A percentile compares a stretch with the other conserved stretches of the same genome.
phyloP scores from a whole-genome alignment of 1,284 basidiomycete species.

The Ceratobasidium sp. region DNA sequence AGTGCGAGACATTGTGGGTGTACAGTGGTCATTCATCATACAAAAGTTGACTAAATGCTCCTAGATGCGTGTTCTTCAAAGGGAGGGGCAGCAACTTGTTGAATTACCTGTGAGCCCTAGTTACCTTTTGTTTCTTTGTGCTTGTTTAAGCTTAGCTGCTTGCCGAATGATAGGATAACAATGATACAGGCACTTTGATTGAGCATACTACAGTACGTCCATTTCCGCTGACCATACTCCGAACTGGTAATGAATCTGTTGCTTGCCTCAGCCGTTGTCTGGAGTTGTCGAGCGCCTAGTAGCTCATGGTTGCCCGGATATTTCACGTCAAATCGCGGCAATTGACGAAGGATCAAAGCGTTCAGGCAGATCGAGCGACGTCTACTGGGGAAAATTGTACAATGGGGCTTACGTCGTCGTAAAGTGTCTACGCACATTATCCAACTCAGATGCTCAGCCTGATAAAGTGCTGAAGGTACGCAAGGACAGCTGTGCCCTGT shows the following conservation, averaged over 20 bases:
- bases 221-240: neutral
- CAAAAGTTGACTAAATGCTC: neutral
- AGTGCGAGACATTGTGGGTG: slow-evolving; percentile 29
- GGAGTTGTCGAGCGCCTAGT: slow-evolving; percentile 24
- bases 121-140: neutral
- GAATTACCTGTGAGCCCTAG: neutral
- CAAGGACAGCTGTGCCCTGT: neutral
- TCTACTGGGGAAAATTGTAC: slow-evolving; percentile 17
- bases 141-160: neutral
- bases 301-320: slow-evolving; percentile 22
- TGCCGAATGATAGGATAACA: neutral
- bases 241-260: neutral
- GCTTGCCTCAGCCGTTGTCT: slow-evolving; percentile 12
- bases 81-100: slow-evolving; percentile 14
- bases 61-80: slow-evolving; percentile 24
- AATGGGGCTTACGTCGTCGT: slow-evolving; percentile 16
- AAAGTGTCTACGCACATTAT: slow-evolving; percentile 30
- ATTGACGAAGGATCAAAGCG: slow-evolving; percentile 20
- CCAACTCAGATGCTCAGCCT: slow-evolving; percentile 25
- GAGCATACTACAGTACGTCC: slow-evolving; percentile 24
- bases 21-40: neutral
- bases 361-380: slow-evolving; percentile 17
- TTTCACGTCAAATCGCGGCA: slow-evolving; percentile 6
- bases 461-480: slow-evolving; percentile 36
- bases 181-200: neutral